These are phyloP conservation scores for Cryptosporidium felis DNA, from an alignment of 169 alveolate genomes.

Conservation along the genomic window DNA sequence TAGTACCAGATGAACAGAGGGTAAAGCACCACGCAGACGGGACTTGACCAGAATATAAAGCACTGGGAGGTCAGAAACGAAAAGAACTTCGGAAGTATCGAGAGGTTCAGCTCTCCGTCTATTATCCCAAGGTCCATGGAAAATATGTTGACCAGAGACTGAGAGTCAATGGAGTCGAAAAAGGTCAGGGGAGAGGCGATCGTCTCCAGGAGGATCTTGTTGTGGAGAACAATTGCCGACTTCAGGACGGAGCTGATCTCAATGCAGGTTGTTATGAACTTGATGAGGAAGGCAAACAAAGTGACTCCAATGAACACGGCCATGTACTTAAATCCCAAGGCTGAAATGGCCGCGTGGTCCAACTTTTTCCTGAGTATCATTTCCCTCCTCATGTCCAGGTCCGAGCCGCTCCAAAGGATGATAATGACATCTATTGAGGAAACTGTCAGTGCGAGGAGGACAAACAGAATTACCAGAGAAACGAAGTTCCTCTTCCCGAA, in stretches of 20 bases:
- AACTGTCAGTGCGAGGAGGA: background rate
- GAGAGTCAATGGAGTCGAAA: conserved; percentile 30
- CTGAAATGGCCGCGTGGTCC: background rate
- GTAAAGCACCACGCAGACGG: conserved; percentile 7
- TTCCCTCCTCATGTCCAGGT: conserved; percentile 42
- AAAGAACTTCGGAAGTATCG: background rate
- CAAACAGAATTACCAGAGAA: background rate
- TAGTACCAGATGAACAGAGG: conserved; percentile 21
- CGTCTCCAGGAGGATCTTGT: conserved; percentile 15
- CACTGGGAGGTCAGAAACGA: conserved; percentile 11
- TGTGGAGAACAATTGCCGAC: conserved; percentile 22
- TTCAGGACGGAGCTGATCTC: conserved; percentile 24
- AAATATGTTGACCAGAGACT: conserved; percentile 48
- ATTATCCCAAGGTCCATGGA: conserved; percentile 64
- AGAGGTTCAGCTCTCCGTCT: conserved; percentile 30
- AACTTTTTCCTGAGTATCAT: conserved; percentile 25
- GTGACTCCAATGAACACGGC: conserved; percentile 9
- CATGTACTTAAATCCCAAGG: conserved; percentile 13
- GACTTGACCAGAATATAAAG: conserved; percentile 59
- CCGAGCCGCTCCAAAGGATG: conserved; percentile 65
- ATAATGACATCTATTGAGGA: background rate
- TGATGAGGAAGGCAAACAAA: background rate
- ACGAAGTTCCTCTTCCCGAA: conserved; percentile 39
- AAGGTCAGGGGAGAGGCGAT: conserved; percentile 33
- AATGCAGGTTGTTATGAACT: background rate